Evolutionary conservation across 2,329 filamentous ascomycete genomes (phyloP), one percentile per base, ranked within the genome.

Genomic region (Fusarium nanum): DNA sequence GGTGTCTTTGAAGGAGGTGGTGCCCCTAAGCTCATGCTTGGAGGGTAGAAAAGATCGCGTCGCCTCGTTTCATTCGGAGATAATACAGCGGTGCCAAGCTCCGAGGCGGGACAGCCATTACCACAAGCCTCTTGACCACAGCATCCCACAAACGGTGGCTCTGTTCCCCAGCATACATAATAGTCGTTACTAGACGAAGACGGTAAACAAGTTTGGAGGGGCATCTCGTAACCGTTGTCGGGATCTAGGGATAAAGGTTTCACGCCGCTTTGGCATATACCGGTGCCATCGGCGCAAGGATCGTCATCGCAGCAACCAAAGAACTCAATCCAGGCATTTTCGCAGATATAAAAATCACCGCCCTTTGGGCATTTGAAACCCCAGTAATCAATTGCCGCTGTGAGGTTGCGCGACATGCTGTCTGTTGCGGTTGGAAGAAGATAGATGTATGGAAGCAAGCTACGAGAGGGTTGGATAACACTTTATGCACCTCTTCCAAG

Each of bases 1-100:
- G n/a, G 12, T 9, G n/a, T 22, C 40, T 42, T 42, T 1, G 5
- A 42, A 0, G 40, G 6, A 5, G n/a, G 0, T 2, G n/a, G n/a
- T 6, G 6, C 5, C 0, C 1, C 7, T 14, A 41, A 5, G 40
- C 5, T 41, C 7, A 41, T 14, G 12, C n/a, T 14, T 3, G 37
- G 12, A 41, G 40, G 40, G 6, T 41, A 41, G 1, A 41, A 41
- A 8, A 41, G 40, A 20, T 41, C 11, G 40, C 7, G 11, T 6
- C 37, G n/a, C 4, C 12, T 41, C 6, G 6, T 20, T 41, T 20
- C 37, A 3, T 41, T 7, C 3, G n/a, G 37, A 41, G 40, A 41
- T 6, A 41, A 41, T 14, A 41, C 3, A 41, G 40, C 4, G 0
- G 40, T 12, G 40, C 40, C n/a, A 14, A 41, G 11, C 5, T 41